phyloP scores from a whole-genome alignment of 768 basidiomycete genomes.

The Cystobasidium onofrii region DNA sequence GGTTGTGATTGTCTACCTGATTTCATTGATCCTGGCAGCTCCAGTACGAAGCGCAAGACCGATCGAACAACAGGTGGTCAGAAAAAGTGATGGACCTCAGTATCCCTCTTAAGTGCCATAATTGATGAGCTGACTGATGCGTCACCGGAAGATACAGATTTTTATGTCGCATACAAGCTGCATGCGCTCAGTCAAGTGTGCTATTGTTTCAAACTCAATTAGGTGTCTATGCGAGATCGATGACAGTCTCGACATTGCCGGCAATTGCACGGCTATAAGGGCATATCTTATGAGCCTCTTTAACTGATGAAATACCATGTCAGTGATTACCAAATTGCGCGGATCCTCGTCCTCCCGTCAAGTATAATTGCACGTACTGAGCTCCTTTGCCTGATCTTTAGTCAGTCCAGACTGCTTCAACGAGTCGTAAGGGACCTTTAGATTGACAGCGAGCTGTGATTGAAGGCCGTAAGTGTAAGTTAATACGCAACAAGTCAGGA shows the following conservation, averaged over 20 bases:
- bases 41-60: no score
- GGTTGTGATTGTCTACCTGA: no score
- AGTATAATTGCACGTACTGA: slow-evolving; percentile 30
- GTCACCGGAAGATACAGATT: no score
- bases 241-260: slow-evolving; percentile 37
- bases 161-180: no score
- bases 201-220: background rate
- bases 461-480: background rate
- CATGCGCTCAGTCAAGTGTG: no score
- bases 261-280: slow-evolving; percentile 38
- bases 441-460: slow-evolving; percentile 36
- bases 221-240: slow-evolving; percentile 15
- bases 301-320: slow-evolving; percentile 17
- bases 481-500: background rate
- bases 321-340: no score
- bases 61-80: no score
- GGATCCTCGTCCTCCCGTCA: no score
- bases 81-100: no score
- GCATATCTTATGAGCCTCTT: slow-evolving; percentile 38
- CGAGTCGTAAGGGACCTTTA: slow-evolving; percentile 35
- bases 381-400: slow-evolving; percentile 33
- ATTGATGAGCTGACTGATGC: no score
- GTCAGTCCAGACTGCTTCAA: slow-evolving; percentile 34
- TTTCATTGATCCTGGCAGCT: no score
- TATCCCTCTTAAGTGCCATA: no score